Evolutionary conservation across 331 rosid genomes (phyloP).

Genomic region (Rosa hybrid): DNA sequence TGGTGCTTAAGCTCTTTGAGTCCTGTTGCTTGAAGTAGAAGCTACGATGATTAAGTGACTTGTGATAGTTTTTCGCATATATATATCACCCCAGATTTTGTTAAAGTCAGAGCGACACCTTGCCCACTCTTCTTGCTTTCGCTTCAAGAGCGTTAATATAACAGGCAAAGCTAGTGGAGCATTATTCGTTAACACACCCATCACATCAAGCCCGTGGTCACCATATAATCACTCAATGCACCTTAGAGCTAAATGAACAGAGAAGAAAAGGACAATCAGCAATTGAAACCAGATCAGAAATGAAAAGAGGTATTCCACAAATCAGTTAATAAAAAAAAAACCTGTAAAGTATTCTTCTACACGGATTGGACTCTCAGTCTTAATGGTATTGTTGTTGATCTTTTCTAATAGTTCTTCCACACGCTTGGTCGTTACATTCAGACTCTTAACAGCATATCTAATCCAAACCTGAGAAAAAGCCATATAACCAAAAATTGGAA

Average conservation of each 20-base stretch:
- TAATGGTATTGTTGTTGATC: conserved; percentile 66
- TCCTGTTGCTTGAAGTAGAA: conserved; percentile 99
- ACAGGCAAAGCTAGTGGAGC: conserved; percentile 89
- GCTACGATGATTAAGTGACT: conserved; percentile 98
- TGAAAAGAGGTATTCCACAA: conserved; percentile 18
- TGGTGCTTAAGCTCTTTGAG: conserved; percentile 88
- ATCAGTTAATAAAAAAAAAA: conserved; percentile 28
- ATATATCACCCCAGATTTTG: conserved; percentile 96
- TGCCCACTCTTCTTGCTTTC: conserved; percentile 98
- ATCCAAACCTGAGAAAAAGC: conserved; percentile 75
- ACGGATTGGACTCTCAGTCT: conserved; percentile 64
- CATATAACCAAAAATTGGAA: conserved; percentile 17
- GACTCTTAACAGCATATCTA: conserved; percentile 97
- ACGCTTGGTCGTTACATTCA: conserved; percentile 75
- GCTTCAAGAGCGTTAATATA: conserved; percentile 89
- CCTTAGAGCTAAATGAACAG: conserved; percentile 64
- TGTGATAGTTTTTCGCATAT: conserved; percentile 94
- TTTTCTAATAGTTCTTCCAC: conserved; percentile 91
- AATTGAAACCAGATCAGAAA: conserved; percentile 11
- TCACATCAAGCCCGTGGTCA: conserved; percentile 96
- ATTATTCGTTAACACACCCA: conserved; percentile 88
- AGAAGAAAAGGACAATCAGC: conserved; percentile 25
- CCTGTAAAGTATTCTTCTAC: conserved; percentile 94
- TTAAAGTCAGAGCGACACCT: conserved; percentile 89
- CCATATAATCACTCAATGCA: conserved; percentile 96